Percentiles rank a stretch among this genome's conserved stretches.
Evolutionary conservation across 495 filamentous ascomycete genomes (phyloP).

Genomic region (Aspergillus egyptiacus): DNA sequence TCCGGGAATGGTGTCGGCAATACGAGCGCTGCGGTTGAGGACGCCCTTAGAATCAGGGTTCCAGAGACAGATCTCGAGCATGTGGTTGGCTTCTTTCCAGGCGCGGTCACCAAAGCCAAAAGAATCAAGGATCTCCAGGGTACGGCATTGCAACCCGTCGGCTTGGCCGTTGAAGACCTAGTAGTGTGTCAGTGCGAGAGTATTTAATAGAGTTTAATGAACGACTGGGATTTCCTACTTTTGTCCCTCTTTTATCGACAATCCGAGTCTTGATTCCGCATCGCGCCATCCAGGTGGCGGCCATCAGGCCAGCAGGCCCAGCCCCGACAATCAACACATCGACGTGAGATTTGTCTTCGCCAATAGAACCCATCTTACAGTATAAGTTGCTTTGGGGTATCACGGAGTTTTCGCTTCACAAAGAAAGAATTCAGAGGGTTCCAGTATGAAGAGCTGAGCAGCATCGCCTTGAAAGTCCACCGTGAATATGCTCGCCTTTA

Average conservation of each 20-base stretch:
- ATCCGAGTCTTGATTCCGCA: slow-evolving; percentile 54
- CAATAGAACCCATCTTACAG: background rate
- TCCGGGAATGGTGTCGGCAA: slow-evolving; percentile 1
- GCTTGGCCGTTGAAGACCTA: slow-evolving; percentile 52
- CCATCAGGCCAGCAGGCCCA: slow-evolving; percentile 62
- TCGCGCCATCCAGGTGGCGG: slow-evolving; percentile 56
- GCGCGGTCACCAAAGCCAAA: slow-evolving; percentile 57
- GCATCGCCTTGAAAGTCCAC: no score
- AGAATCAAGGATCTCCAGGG: slow-evolving; percentile 59
- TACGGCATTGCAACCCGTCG: slow-evolving; percentile 55
- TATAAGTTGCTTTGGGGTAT: background rate
- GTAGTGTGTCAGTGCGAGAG: background rate
- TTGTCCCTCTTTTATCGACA: slow-evolving; percentile 53
- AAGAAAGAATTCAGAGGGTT: background rate
- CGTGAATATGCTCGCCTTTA: background rate
- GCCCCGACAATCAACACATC: slow-evolving; percentile 53
- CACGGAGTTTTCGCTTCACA: background rate
- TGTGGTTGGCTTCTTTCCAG: slow-evolving; percentile 54
- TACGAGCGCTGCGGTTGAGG: slow-evolving; percentile 1
- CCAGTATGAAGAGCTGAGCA: no score
- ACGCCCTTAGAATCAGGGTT: background rate
- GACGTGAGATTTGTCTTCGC: background rate
- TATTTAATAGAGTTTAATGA: background rate
- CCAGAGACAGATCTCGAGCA: slow-evolving; percentile 39
- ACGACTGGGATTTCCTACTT: slow-evolving; percentile 13